phyloP scores from a whole-genome alignment of 345 rosid genomes.

The Acer yangbiense region DNA sequence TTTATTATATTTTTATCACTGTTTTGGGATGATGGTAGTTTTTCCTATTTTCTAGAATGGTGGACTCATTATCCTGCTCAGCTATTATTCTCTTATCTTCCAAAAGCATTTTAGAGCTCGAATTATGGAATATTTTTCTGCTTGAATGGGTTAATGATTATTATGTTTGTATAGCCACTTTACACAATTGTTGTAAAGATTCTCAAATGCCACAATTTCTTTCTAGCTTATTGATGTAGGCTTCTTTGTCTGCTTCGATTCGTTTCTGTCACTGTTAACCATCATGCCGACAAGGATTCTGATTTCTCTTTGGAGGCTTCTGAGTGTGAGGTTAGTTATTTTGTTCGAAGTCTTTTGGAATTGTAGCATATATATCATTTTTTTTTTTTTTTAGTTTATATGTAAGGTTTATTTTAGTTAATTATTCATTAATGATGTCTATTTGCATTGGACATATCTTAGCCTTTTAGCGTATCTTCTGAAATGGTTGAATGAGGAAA shows the following conservation, averaged over 20 bases:
- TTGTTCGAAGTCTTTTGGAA: conserved; percentile 6
- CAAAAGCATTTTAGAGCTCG: background rate
- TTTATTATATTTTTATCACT: too few species aligned
- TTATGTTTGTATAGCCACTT: background rate
- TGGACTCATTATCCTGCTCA: background rate
- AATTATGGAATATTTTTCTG: background rate
- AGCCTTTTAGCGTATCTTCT: background rate
- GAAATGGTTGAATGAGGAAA: background rate
- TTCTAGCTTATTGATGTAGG: conserved; percentile 98
- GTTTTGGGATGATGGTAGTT: too few species aligned
- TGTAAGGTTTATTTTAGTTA: background rate
- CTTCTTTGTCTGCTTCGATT: conserved; percentile 95
- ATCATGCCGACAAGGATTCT: conserved; percentile 91
- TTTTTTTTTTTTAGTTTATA: background rate
- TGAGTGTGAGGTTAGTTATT: conserved; percentile 59
- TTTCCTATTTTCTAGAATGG: too few species aligned
- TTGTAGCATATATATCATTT: conserved; percentile 7
- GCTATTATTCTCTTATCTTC: background rate
- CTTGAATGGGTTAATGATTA: background rate
- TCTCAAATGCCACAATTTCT: conserved; percentile 18
- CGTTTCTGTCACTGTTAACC: conserved; percentile 92
- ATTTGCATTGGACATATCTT: background rate
- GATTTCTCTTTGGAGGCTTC: conserved; percentile 57
- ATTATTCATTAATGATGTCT: background rate
- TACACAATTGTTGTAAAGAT: conserved; percentile 4